Percentiles rank a stretch among this genome's conserved stretches.
Conservation (phyloP, 2,329 filamentous ascomycete species). For the Phialemoniopsis sp. region DNA sequence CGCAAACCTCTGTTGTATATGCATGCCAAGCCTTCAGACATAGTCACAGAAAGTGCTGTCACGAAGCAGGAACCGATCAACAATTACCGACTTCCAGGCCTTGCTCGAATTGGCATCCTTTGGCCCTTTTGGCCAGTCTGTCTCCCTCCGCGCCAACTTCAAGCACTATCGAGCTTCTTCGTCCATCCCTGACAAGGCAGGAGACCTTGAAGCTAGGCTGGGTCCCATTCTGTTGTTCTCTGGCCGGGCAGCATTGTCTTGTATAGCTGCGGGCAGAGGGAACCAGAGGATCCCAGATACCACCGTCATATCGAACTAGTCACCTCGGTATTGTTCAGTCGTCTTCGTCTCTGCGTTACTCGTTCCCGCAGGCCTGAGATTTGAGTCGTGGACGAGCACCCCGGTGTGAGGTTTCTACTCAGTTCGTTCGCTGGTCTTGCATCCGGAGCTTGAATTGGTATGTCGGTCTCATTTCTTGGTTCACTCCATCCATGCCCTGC, state of each 20-base stretch:
- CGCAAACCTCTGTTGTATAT: constrained; percentile 26
- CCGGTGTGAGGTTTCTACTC: not conserved
- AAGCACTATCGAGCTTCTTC: constrained; percentile 18
- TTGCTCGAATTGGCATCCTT: constrained; percentile 32
- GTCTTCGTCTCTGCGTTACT: too few relatives aligned
- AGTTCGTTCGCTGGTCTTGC: too few relatives aligned
- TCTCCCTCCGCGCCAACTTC: constrained; percentile 22
- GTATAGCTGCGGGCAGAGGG: too few relatives aligned
- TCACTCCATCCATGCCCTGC: not conserved
- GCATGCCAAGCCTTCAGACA: constrained; percentile 33
- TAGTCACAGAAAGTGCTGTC: constrained; percentile 19
- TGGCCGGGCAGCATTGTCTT: too few relatives aligned
- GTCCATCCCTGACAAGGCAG: not conserved
- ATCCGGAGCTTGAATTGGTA: not conserved
- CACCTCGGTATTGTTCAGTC: too few relatives aligned
- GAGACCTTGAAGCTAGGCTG: not conserved
- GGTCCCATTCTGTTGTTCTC: too few relatives aligned
- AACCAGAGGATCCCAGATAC: not conserved
- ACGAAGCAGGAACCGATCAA: constrained; percentile 18
- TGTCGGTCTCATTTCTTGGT: not conserved
- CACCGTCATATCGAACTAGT: too few relatives aligned
- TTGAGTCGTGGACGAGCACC: too few relatives aligned
- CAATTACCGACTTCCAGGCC: constrained; percentile 18
- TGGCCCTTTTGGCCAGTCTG: constrained; percentile 30
- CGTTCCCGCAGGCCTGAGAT: too few relatives aligned